Evolutionary conservation across 305 asterid genomes (phyloP), one percentile per base, ranked within the genome.

Genomic region (Fraxinus baroniana): DNA sequence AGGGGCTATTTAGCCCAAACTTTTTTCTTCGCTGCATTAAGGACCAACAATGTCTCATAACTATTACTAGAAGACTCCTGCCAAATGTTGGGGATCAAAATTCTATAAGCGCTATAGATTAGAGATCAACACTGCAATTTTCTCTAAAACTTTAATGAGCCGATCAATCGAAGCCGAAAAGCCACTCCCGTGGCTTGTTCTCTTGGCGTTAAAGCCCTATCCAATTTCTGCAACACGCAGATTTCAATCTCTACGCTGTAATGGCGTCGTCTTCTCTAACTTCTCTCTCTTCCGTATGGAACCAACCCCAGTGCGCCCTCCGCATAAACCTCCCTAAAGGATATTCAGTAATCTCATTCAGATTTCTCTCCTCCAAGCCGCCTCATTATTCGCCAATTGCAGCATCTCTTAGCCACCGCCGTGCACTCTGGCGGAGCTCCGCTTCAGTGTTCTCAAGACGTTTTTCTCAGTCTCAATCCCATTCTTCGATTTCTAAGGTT

Each of bases 221-320:
- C 89, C 86, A 79, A 15, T 81, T 80, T 24, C 15, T 60, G 28
- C 84, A 39, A 79, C 87, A 66, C 84, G n/a, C 81, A 41, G 77
- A 13, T 88, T 60, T 57, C 36, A 36, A 7, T 46, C 75, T 77
- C 76, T 18, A 10, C 78, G 8, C 62, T 13, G 79, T 28, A 82
- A 88, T 85, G 87, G 88, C 90, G 93, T 92, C 96, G 66, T 80
- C 93, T 37, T 85, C 89, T 60, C 85, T 85, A 26, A 66, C 85
- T 49, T 89, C 95, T 70, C 88, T 94, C 64, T 92, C 97, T 60
- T 86, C 93, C 68, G 87, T 91, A 76, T 83, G 92, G 44, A 88
- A 86, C 82, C 97, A 92, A 82, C 97, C 88, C 4, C 89, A 88
- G 68, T 74, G 77, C 77, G 72, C 78, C 73, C 36, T 87, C 80